Base-by-base conservation (phyloP, 257 asterid genomes). In the Nicotiana sylvestris region DNA sequence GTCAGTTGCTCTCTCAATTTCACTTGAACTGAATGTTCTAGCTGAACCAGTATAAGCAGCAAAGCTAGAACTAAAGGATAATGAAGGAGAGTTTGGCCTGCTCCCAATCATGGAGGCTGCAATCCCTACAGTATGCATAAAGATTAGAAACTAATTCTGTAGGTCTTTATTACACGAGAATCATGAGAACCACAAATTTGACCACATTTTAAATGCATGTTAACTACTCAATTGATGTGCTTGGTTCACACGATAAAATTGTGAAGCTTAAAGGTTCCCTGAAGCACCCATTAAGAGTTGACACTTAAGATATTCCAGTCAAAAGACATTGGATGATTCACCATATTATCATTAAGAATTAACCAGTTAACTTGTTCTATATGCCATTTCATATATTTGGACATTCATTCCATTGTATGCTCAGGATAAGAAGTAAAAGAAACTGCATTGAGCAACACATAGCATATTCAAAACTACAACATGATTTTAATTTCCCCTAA, bases 1-100 rank as follows among this genome's bases (percentile, higher is more conserved):
- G 88, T 91, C 93, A 4, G 99, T 94, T 60, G 98, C 99, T 85
- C 78, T 92, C 78, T 93, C 97, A 80, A 96, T 88, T 43, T 94
- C 99, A 49, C 76, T 76, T 35, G 90, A 87, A 84, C 89, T 86
- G 85, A 91, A 92, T 43, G 97, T 91, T 89, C 85, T 94, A 46
- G 98, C 93, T 11, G 99, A 91, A 74, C 98, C 98, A 12, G 93
- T 87, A 85, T 89, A 96, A 30, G 92, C 91, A 17, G 92, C 93
- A 32, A 94, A 88, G 90, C 99, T 94, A 37, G 97, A 96, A 74
- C 90, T 91, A 66, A 93, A 82, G 82, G 99, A 95, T 85, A 92
- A 83, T 1, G 96, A 82, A 85, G 93, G 88, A 72, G 98, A 96
- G 87, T 89, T 88, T 68, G 87, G 91, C 67, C 91, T 89, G 87